Conservation (phyloP, 1,139 yeast genomes). For the Kodamaea plutei region DNA sequence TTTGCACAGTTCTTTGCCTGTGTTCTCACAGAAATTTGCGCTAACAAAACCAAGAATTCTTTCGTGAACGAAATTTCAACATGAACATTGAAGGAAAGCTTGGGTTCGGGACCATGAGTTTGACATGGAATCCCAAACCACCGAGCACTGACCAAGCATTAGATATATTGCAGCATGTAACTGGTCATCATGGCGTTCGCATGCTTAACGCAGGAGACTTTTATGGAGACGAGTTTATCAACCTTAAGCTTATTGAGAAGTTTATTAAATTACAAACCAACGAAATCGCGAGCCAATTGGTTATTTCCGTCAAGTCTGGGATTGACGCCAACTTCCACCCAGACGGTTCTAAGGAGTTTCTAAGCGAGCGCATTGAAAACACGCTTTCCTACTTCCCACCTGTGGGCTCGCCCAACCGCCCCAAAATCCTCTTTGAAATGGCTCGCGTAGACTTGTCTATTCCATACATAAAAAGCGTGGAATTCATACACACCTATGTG, state of each 20-base stretch:
- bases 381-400: conserved; percentile 37
- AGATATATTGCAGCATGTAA: conserved; percentile 31
- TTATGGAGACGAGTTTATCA: conserved; percentile 7
- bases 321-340: conserved; percentile 36
- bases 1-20: too few relatives aligned
- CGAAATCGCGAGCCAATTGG: conserved; percentile 41
- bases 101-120: conserved; percentile 63
- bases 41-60: too few relatives aligned
- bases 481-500: conserved; percentile 47
- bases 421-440: conserved; percentile 56
- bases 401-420: conserved; percentile 27
- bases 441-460: conserved; percentile 60
- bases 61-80: too few relatives aligned
- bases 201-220: background rate
- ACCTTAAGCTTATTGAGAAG: conserved; percentile 47
- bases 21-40: too few relatives aligned
- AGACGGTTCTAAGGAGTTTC: conserved; percentile 44
- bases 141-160: conserved; percentile 43
- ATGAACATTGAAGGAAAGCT: conserved; percentile 23
- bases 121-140: conserved; percentile 49
- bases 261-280: conserved; percentile 55
- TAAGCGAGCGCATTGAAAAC: conserved; percentile 49
- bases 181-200: background rate
- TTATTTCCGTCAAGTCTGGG: conserved; percentile 68
- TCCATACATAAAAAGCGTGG: conserved; percentile 47